A percentile compares a stretch with the other conserved stretches of the same genome.
Evolutionary conservation across 2,329 filamentous ascomycete genomes (phyloP).

Genomic region (Westerdykella sp.): DNA sequence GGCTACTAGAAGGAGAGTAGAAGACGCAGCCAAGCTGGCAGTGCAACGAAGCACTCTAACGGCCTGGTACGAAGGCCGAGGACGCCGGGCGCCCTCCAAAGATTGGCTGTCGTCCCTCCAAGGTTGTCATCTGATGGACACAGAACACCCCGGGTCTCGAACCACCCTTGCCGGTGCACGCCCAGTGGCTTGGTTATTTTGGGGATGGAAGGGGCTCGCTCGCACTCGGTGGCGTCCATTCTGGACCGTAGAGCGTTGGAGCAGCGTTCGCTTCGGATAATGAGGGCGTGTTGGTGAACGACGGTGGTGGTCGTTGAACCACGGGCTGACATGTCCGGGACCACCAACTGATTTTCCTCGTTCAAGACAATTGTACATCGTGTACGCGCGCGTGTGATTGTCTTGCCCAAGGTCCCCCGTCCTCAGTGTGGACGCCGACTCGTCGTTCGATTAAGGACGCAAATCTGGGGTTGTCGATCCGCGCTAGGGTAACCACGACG

Average conservation of each 20-base stretch:
- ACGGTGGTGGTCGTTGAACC: neutral
- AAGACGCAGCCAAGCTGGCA: conserved; percentile 2
- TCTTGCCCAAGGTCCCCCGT: no score
- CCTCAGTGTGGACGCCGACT: no score
- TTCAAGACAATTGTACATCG: no score
- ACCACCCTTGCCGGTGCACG: neutral
- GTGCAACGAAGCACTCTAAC: neutral
- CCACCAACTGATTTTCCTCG: no score
- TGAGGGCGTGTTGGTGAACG: neutral
- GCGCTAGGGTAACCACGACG: no score
- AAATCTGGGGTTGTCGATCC: conserved; percentile 1
- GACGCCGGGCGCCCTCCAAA: neutral
- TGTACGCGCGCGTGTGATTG: no score
- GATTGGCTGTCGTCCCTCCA: conserved; percentile 2
- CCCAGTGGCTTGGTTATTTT: conserved; percentile 3
- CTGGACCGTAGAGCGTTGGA: conserved; percentile 1
- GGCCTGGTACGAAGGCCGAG: neutral
- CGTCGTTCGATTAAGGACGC: neutral
- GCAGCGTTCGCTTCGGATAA: neutral
- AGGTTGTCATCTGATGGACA: conserved; percentile 5
- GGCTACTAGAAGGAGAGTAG: conserved; percentile 1
- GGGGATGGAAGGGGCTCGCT: neutral
- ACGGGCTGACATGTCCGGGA: no score
- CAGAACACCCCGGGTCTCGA: neutral
- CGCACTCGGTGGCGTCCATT: conserved; percentile 2